A percentile compares a stretch with the other conserved stretches of the same genome.
These are phyloP conservation scores for Xylariaceae sp. DNA, from an alignment of 2,329 filamentous ascomycete species.

Conservation along the genomic window DNA sequence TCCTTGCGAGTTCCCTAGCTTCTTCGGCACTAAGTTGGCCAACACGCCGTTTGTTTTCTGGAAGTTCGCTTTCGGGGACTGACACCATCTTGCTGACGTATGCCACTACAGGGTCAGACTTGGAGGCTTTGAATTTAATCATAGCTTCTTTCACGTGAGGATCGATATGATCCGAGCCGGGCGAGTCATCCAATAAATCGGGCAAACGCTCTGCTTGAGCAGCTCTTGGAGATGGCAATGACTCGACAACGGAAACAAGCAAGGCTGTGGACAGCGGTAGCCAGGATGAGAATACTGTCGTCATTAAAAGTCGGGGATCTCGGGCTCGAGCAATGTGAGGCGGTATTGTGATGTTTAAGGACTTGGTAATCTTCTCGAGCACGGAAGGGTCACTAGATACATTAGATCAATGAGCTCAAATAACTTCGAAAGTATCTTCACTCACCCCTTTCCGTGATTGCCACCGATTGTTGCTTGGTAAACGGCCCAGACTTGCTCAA, in stretches of 20 bases:
- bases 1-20: slow-evolving; percentile 83
- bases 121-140: slow-evolving; percentile 74
- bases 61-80: slow-evolving; percentile 88
- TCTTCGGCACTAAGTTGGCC: slow-evolving; percentile 85
- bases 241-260: slow-evolving; percentile 91
- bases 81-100: slow-evolving; percentile 99
- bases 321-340: slow-evolving; percentile 83
- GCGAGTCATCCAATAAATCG: slow-evolving; percentile 77
- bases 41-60: slow-evolving; percentile 77
- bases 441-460: slow-evolving; percentile 79
- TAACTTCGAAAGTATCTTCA: slow-evolving; percentile 7
- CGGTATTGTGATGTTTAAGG: slow-evolving; percentile 80
- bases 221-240: slow-evolving; percentile 79
- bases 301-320: slow-evolving; percentile 83
- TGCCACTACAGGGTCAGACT: slow-evolving; percentile 80
- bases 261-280: slow-evolving; percentile 90
- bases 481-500: slow-evolving; percentile 95
- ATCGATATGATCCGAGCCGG: slow-evolving; percentile 75
- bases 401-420: slow-evolving; percentile 28
- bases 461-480: slow-evolving; percentile 89
- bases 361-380: slow-evolving; percentile 94
- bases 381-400: slow-evolving; percentile 70
- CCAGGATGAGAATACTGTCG: slow-evolving; percentile 87
- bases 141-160: slow-evolving; percentile 77
- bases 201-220: slow-evolving; percentile 84